Evolutionary conservation across 257 asterid species (phyloP), one percentile per base, ranked within the genome.

Genomic region (Vinca minor): DNA sequence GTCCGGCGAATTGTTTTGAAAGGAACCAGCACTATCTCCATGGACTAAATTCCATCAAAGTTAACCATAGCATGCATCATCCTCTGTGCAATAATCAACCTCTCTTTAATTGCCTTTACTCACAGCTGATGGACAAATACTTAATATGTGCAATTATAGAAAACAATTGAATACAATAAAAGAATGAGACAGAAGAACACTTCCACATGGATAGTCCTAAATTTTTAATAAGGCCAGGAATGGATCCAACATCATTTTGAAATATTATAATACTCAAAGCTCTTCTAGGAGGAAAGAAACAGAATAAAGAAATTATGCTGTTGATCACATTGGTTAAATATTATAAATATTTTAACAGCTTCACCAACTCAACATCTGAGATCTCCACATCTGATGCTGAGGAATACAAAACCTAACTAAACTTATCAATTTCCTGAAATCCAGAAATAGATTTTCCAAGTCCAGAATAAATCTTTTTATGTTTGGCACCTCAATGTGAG

Each of bases 401-500:
- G 14, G 44, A 5, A 48, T 10, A 12, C 32, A 35, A 26, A 62
- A 4, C 9, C 10, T n/a, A 7, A 56, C 15, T 31, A 17, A 56
- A 20, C 15, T 18, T 11, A 45, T 70, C 44, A 18, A 13, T 26
- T 64, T 35, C 70, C 20, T 26, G 20, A 11, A 31, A 48, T 13
- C 54, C 2, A 21, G 25, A 26, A 52, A 8, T n/a, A 26, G 14
- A 53, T n/a, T n/a, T n/a, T n/a, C n/a, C n/a, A n/a, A n/a, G n/a
- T n/a, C n/a, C n/a, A n/a, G n/a, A n/a, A 8, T 12, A 29, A 35
- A 54, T 54, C 36, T 2, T 49, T 44, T 25, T 61, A 2, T n/a
- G 20, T 35, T 39, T 46, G 49, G 45, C 84, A 78, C 83, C 82
- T 76, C 88, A 90, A 65, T 79, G 93, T 20, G 96, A 82, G 62